A percentile compares a stretch with the other conserved stretches of the same genome.
Conservation (phyloP, 1,284 basidiomycete genomes). For the Sanguinoderma infundibulare region DNA sequence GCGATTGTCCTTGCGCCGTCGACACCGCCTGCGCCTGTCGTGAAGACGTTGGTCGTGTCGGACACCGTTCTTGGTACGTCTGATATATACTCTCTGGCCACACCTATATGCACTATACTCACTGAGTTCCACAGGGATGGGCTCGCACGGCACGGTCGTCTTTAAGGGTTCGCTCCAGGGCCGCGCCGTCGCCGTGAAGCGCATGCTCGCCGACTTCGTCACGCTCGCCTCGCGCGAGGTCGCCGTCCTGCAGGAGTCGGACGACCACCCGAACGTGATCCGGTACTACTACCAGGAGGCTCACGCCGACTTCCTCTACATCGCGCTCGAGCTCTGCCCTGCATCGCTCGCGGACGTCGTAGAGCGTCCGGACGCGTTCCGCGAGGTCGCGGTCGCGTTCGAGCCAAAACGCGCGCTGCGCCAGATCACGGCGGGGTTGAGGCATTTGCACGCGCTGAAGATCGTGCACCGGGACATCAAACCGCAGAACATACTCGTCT, state of each 20-base stretch:
- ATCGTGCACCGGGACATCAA: slow-evolving; percentile 99
- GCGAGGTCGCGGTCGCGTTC: slow-evolving; percentile 70
- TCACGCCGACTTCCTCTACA: slow-evolving; percentile 93
- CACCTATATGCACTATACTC: not conserved
- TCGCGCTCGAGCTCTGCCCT: slow-evolving; percentile 96
- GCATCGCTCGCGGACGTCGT: slow-evolving; percentile 94
- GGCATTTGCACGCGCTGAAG: slow-evolving; percentile 93
- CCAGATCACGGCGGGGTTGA: slow-evolving; percentile 88
- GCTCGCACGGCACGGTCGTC: slow-evolving; percentile 96
- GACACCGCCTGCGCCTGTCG: slow-evolving; percentile 34
- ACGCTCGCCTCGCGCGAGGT: slow-evolving; percentile 95
- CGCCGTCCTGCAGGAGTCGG: slow-evolving; percentile 91
- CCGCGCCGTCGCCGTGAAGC: slow-evolving; percentile 95
- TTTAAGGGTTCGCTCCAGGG: slow-evolving; percentile 94
- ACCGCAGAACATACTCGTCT: slow-evolving; percentile 97
- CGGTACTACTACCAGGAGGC: slow-evolving; percentile 98
- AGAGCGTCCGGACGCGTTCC: slow-evolving; percentile 79
- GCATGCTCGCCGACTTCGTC: slow-evolving; percentile 94
- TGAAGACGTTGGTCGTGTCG: slow-evolving; percentile 64
- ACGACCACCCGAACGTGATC: slow-evolving; percentile 98
- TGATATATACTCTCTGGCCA: not conserved
- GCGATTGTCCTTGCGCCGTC: slow-evolving; percentile 35
- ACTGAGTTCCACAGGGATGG: slow-evolving; percentile 71
- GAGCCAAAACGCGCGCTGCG: slow-evolving; percentile 88
- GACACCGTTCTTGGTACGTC: slow-evolving; percentile 78